phyloP scores from a whole-genome alignment of 2,329 filamentous ascomycete species.

The Ophiosphaerella herpotricha region DNA sequence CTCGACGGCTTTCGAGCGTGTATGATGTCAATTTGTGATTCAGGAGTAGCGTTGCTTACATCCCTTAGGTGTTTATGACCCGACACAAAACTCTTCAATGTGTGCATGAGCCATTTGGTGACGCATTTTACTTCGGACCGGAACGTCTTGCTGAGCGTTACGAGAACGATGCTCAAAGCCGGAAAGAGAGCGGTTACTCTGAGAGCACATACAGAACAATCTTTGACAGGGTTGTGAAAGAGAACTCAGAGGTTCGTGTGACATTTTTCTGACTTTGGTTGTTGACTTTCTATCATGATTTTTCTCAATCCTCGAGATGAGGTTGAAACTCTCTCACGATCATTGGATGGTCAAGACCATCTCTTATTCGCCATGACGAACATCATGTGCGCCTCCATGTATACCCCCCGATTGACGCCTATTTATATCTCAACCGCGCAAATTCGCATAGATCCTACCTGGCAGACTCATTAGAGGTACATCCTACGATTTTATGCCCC shows the following conservation, averaged over 20 bases:
- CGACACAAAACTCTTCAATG: constrained; percentile 79
- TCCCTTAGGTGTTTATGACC: constrained; percentile 82
- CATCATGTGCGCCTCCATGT: constrained; percentile 11
- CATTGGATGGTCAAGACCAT: constrained; percentile 2
- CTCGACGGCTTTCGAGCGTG: constrained; percentile 95
- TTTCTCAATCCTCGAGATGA: no score
- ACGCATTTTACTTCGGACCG: constrained; percentile 94
- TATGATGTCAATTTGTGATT: constrained; percentile 50
- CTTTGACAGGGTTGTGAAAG: constrained; percentile 73
- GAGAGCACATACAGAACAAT: constrained; percentile 76
- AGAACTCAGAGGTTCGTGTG: constrained; percentile 71
- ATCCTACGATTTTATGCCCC: no score
- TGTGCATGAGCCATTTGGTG: constrained; percentile 94
- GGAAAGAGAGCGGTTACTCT: constrained; percentile 65
- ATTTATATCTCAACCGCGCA: constrained; percentile 27
- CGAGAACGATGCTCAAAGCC: constrained; percentile 65
- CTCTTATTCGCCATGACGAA: constrained; percentile 17
- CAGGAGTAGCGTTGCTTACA: neutral
- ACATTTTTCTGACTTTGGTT: constrained; percentile 8
- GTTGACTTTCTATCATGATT: neutral
- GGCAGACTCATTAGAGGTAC: neutral
- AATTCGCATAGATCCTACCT: constrained; percentile 20
- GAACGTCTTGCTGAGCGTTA: constrained; percentile 84
- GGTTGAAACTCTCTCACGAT: constrained; percentile 11
- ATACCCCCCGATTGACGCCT: constrained; percentile 20